Conservation (phyloP, 2,329 filamentous ascomycete species). For the Neonectria ditissima region DNA sequence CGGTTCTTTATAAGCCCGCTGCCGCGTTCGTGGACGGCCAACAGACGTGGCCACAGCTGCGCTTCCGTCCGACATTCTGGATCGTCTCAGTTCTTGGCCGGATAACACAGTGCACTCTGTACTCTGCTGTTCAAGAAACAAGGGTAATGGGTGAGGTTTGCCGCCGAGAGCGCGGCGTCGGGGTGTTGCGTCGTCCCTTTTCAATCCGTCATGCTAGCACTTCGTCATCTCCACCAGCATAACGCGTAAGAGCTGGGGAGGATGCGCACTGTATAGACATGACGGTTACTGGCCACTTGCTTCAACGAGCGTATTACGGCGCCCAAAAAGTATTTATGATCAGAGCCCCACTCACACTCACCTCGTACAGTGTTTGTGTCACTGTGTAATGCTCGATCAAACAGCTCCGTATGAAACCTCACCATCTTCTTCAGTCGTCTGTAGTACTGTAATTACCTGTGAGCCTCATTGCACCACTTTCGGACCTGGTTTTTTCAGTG, state of each 20-base stretch:
- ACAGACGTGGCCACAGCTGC: conserved; percentile 10
- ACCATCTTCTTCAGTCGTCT: conserved; percentile 6
- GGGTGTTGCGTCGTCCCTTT: conserved; percentile 26
- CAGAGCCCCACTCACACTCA: background rate
- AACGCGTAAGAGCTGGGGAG: conserved; percentile 42
- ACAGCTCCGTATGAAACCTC: conserved; percentile 27
- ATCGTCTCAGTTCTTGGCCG: background rate
- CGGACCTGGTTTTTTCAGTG: too few relatives aligned
- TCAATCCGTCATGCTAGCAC: conserved; percentile 28
- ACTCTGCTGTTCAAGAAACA: background rate
- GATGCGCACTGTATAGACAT: conserved; percentile 43
- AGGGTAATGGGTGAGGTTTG: background rate
- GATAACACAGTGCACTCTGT: background rate
- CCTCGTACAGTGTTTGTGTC: conserved; percentile 12
- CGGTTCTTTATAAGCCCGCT: conserved; percentile 55
- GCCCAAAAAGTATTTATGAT: conserved; percentile 29
- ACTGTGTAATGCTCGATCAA: conserved; percentile 34
- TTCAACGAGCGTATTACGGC: rapidly evolving
- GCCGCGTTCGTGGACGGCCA: conserved; percentile 50
- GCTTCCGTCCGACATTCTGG: conserved; percentile 25
- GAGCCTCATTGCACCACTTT: background rate
- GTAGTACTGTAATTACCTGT: background rate
- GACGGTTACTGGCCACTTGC: conserved; percentile 46
- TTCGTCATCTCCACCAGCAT: conserved; percentile 42
- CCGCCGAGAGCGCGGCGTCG: background rate